Base-by-base conservation (phyloP, 768 basidiomycete species). In the Pleurotus eryngii region DNA sequence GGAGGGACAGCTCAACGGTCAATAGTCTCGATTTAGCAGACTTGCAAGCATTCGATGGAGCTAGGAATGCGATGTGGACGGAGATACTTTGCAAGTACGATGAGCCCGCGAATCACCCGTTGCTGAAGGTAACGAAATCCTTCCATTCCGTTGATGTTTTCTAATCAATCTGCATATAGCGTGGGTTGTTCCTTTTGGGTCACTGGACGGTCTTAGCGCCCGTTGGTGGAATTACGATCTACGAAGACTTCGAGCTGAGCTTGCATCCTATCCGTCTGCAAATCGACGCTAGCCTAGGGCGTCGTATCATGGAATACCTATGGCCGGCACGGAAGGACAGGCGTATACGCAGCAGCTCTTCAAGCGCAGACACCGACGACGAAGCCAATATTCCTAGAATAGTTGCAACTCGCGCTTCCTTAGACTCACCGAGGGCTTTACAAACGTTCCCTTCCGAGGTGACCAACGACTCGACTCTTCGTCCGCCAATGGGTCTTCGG, bases 151-250 rank as follows among this genome's bases (percentile, higher is more conserved):
- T 35, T 35, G 30, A 11, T 35, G 30, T 9, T 35, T 1, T 35
- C 30, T 35, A 8, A 35, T 35, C 46, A 65, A 12, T 35, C 30
- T 46, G 54, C 15, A 57, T 62, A 14, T 61, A 92, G 88, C 77
- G 79, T 58, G 84, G 87, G 14, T 70, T 92, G 20, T 95, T 96
- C 69, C 76, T 87, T 17, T 74, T 85, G 1, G 87, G 87, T 2
- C 82, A 85, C 56, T 96, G 94, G 95, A 84, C 80, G 3, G 81
- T 90, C 22, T 75, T 93, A n/a, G 83, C 93, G 1, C 91, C 94
- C 14, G 94, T 98, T 20, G 95, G 94, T 17, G 95, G 95, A 11
- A 97, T 98, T 61, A 83, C 87, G 1, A 91, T 97, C 60, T 88
- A 93, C 68, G 87, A 93, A 68, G 77, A 80, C 26, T 91, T 97